Conservation (phyloP, 148 eudicot genomes). For the Silene latifolia region DNA sequence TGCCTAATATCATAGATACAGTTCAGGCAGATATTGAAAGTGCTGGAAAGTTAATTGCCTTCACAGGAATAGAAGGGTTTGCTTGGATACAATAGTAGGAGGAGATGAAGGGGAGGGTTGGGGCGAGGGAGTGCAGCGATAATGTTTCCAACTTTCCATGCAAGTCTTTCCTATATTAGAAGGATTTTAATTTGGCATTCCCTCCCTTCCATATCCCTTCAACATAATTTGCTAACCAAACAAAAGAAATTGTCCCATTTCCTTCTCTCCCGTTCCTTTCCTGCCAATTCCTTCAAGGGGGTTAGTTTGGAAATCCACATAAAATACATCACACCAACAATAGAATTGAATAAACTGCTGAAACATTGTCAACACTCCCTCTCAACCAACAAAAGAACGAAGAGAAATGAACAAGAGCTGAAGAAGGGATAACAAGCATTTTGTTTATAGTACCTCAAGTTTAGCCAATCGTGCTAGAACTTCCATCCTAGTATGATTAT, state of each 20-base stretch:
- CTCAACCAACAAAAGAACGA: neutral
- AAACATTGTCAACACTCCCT: neutral
- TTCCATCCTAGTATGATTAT: constrained; percentile 95
- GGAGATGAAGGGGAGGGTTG: neutral
- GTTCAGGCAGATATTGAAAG: neutral
- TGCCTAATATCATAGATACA: neutral
- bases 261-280: neutral
- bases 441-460: constrained; percentile 61
- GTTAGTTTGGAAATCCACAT: neutral
- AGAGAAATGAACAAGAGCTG: neutral
- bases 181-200: neutral
- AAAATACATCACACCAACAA: neutral
- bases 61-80: neutral
- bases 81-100: neutral
- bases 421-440: neutral
- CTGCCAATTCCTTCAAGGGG: neutral
- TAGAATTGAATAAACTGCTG: neutral
- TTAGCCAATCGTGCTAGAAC: constrained; percentile 67
- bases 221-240: neutral
- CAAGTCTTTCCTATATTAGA: neutral
- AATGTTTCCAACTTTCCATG: neutral
- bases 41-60: neutral
- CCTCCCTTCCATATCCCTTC: neutral
- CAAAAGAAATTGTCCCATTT: neutral
- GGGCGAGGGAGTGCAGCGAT: neutral